Evolutionary conservation across 2,329 filamentous ascomycete species (phyloP).

Genomic region (Pseudophaeomoniella oleicola): DNA sequence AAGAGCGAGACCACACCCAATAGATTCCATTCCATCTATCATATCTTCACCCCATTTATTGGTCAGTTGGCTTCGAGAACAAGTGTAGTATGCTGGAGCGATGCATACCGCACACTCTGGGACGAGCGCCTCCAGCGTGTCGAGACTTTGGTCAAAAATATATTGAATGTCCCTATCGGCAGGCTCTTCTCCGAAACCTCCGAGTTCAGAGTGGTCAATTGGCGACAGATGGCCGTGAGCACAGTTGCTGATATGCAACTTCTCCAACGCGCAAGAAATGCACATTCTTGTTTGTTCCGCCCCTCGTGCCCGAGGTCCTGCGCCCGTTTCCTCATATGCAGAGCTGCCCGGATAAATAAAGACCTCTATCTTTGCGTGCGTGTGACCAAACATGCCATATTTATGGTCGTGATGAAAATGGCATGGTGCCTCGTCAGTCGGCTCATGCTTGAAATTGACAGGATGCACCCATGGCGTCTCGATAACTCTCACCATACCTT

Average conservation of each 20-base stretch:
- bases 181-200: not conserved
- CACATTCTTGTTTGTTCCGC: slow-evolving; percentile 11
- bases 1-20: slow-evolving; percentile 9
- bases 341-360: slow-evolving; percentile 3
- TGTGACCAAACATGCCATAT: slow-evolving; percentile 10
- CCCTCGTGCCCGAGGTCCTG: slow-evolving; percentile 6
- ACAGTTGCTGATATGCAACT: slow-evolving; percentile 10
- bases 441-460: slow-evolving; percentile 9
- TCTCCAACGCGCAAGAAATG: slow-evolving; percentile 8
- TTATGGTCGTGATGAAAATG: slow-evolving; percentile 12
- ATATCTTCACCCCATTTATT: slow-evolving; percentile 4
- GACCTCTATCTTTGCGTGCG: slow-evolving; percentile 6
- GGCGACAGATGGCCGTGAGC: slow-evolving; percentile 3
- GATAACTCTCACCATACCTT: too few species aligned
- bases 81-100: slow-evolving; percentile 7
- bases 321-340: slow-evolving; percentile 6
- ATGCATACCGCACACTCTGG: slow-evolving; percentile 8
- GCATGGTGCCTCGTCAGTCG: slow-evolving; percentile 4
- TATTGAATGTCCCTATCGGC: not conserved
- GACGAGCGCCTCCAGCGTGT: not conserved
- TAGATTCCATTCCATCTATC: not conserved
- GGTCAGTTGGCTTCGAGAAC: slow-evolving; percentile 6
- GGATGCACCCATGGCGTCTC: slow-evolving; percentile 11
- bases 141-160: not conserved
- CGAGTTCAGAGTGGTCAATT: not conserved